These are phyloP conservation scores for Kalanchoe fedtschenkoi DNA, from an alignment of 164 flowering plant species.

Conservation along the genomic window DNA sequence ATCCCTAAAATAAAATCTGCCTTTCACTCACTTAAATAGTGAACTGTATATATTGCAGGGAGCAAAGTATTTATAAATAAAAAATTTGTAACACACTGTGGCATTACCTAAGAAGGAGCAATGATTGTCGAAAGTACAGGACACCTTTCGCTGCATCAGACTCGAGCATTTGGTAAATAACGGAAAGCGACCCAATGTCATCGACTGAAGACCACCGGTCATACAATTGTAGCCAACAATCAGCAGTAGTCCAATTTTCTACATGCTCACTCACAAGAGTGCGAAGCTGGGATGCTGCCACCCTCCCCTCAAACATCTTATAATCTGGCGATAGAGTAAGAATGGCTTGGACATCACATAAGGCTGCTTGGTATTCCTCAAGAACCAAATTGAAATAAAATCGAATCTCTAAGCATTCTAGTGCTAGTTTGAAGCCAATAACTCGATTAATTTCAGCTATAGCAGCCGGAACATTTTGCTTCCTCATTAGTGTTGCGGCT, in stretches of 20 bases:
- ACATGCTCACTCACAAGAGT: conserved; percentile 91
- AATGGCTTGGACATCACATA: conserved; percentile 88
- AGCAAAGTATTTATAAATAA: too few relatives aligned
- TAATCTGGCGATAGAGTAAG: conserved; percentile 82
- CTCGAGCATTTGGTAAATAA: conserved; percentile 97
- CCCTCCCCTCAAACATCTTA: conserved; percentile 85
- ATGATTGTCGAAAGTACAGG: conserved; percentile 90
- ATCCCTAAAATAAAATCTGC: too few relatives aligned
- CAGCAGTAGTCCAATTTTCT: conserved; percentile 84
- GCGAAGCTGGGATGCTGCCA: conserved; percentile 75
- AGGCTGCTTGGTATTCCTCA: conserved; percentile 69
- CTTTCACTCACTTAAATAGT: too few relatives aligned
- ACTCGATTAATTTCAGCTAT: conserved; percentile 72
- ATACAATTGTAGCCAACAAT: conserved; percentile 93
- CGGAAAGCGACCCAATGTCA: conserved; percentile 96
- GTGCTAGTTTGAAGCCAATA: conserved; percentile 83
- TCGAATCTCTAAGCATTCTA: conserved; percentile 89
- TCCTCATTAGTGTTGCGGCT: conserved; percentile 76
- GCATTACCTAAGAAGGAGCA: conserved; percentile 88
- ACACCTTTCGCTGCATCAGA: conserved; percentile 93
- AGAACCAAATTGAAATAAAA: conserved; percentile 79
- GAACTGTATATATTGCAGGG: too few relatives aligned
- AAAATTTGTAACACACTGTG: neutral
- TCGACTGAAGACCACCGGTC: conserved; percentile 98
- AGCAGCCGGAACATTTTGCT: conserved; percentile 64